Conservation (phyloP, 768 basidiomycete species). For the Hirschioporus abietinus region DNA sequence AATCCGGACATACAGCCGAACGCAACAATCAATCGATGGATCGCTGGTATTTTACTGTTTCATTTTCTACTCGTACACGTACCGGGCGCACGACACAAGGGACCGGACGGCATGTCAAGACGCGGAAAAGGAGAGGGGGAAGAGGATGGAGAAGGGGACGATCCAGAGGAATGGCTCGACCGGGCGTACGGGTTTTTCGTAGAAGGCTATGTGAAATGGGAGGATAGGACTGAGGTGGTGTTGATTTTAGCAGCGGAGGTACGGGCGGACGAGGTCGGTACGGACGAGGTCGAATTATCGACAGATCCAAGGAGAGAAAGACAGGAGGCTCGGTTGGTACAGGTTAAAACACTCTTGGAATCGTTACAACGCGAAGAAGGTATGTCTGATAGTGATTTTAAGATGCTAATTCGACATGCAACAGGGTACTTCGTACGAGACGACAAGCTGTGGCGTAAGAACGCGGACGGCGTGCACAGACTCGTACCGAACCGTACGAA, state of each 20-base stretch:
- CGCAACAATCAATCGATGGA: slow-evolving; percentile 16
- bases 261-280: no score
- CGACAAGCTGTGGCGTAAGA: slow-evolving; percentile 13
- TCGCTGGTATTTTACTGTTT: slow-evolving; percentile 13
- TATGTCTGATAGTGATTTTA: no score
- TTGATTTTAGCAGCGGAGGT: no score
- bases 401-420: not conserved
- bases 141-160: slow-evolving; percentile 10
- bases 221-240: no score
- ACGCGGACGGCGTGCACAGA: slow-evolving; percentile 14
- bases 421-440: slow-evolving; percentile 9
- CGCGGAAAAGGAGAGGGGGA: slow-evolving; percentile 7
- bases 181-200: slow-evolving; percentile 11
- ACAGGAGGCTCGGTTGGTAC: no score
- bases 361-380: no score
- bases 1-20: slow-evolving; percentile 20
- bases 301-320: no score
- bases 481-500: slow-evolving; percentile 12
- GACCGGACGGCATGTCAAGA: slow-evolving; percentile 3
- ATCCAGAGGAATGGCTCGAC: slow-evolving; percentile 25
- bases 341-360: no score
- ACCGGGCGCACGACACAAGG: not conserved
- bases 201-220: slow-evolving; percentile 3
- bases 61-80: slow-evolving; percentile 1
- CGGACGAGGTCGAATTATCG: no score